Base-by-base conservation (phyloP, 1,284 basidiomycete genomes). In the Microbotryum scabiosae region DNA sequence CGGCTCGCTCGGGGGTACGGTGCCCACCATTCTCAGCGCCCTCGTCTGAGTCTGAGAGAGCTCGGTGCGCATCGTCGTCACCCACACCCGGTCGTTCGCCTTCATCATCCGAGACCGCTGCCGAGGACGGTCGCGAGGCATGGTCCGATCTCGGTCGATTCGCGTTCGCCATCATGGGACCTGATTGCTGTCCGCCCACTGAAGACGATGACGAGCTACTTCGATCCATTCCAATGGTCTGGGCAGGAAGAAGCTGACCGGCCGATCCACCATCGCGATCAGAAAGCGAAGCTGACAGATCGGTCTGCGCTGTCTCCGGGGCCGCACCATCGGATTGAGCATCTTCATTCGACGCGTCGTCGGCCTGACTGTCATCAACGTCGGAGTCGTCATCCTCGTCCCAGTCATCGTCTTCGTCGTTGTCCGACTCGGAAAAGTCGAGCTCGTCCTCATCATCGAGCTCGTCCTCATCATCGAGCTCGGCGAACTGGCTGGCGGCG, bases 331-430 rank as follows among this genome's bases (percentile, higher is more conserved):
- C 52, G 2, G 5, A 51, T 16, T 63, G 64, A 7, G 28, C 49
- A 21, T 67, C 71, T n/a, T 68, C 68, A 30, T 72, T 62, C 16
- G 69, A 69, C 41, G 36, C 36, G 36, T 41, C 36, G 36, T 41
- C 36, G 36, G 36, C 36, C 14, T 41, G 36, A 12, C 36, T 41
- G 58, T 65, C 26, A 54, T 67, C 53, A 49, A 59, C 50, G 8
- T 30, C 47, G 5, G 63, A 63, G 32, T 65, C 57, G 49, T 68
- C 66, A 32, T 68, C 70, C 20, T 69, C 68, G 53, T 74, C 73
- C 30, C 63, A 65, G 7, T 64, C 66, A 6, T 54, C 55, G 41
- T 66, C 59, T 14, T 59, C 60, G 1, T 51, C 56, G 2, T 59
- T 55, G 8, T 56, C 54, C 16, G 36, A 41, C 21, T 59, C 64